A percentile compares a stretch with the other conserved stretches of the same genome.
Conservation (phyloP, 352 stramenopile genomes). For the Globisporangium camurandrum region DNA sequence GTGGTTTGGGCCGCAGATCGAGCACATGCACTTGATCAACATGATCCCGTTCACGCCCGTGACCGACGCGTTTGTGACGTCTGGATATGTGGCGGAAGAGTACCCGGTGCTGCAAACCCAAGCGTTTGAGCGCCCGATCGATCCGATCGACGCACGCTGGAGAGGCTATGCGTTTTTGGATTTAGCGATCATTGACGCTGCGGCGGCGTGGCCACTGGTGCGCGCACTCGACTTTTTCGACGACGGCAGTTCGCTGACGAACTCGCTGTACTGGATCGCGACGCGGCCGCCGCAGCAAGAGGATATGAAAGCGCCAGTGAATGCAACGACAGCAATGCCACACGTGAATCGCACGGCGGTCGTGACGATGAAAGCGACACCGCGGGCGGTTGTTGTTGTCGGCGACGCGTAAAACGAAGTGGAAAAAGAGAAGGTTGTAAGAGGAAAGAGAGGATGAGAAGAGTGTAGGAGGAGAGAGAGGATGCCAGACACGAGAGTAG, state of each 20-base stretch:
- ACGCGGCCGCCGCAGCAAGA: too few relatives aligned
- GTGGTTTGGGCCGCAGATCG: conserved; percentile 77
- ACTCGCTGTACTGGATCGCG: conserved; percentile 87
- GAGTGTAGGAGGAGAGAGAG: too few relatives aligned
- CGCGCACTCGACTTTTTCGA: conserved; percentile 73
- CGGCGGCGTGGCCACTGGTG: conserved; percentile 58
- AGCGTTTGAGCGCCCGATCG: conserved; percentile 45
- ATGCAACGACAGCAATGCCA: not conserved
- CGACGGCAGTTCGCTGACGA: conserved; percentile 81
- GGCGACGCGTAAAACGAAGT: too few relatives aligned
- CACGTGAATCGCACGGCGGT: not conserved
- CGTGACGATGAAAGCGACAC: too few relatives aligned
- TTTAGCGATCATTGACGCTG: conserved; percentile 73
- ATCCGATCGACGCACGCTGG: conserved; percentile 76
- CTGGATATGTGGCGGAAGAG: conserved; percentile 66
- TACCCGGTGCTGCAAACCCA: conserved; percentile 70
- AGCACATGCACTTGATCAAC: conserved; percentile 89
- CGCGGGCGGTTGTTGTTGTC: too few relatives aligned
- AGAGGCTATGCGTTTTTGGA: conserved; percentile 80
- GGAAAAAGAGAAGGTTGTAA: too few relatives aligned
- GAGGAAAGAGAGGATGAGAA: too few relatives aligned
- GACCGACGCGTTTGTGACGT: conserved; percentile 62
- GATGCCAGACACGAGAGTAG: too few relatives aligned
- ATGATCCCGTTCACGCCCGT: conserved; percentile 89
- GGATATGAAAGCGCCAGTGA: conserved; percentile 2